Evolutionary conservation across 2,329 filamentous ascomycete genomes (phyloP), one percentile per base, ranked within the genome.

Genomic region (Penicillium olsonii): DNA sequence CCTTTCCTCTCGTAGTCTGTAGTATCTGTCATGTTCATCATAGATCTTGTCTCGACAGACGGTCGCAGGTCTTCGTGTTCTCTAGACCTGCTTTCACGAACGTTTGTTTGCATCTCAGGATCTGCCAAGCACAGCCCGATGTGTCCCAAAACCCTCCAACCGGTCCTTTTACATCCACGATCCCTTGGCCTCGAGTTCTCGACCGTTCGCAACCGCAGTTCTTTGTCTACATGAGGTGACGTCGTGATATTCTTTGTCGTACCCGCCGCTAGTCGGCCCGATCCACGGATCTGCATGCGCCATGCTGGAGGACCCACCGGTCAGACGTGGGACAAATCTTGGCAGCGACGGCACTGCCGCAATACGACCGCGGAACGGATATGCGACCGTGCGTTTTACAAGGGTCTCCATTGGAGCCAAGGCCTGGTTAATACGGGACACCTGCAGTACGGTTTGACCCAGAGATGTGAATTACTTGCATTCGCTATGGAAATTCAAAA

Each of bases 401-500:
- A 3, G 15, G 15, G 2, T 24, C 2, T n/a, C 39, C 44, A 33
- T 33, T 33, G 19, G 45, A 14, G 31, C 22, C 31, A 12, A 17
- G 26, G 22, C 8, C 18, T 12, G 10, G 39, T 12, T 8, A n/a
- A 24, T 37, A 2, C 18, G 43, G 22, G 12, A n/a, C n/a, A n/a
- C n/a, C n/a, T n/a, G n/a, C n/a, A n/a, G n/a, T n/a, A n/a, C n/a
- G n/a, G n/a, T n/a, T n/a, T n/a, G n/a, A n/a, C n/a, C 17, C 6
- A 18, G 8, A 34, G 27, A 9, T 17, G 27, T 44, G 15, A 49
- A 20, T 27, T 45, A 14, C 41, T 40, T 50, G 29, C n/a, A 50
- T 45, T 50, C 47, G 42, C 47, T 42, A 39, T 51, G 33, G 24
- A 24, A 42, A 42, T 42, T 41, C 15, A 47, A 40, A 49, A 39